Base-by-base conservation (phyloP, 208 protist species). In the Naegleria fowleri region DNA sequence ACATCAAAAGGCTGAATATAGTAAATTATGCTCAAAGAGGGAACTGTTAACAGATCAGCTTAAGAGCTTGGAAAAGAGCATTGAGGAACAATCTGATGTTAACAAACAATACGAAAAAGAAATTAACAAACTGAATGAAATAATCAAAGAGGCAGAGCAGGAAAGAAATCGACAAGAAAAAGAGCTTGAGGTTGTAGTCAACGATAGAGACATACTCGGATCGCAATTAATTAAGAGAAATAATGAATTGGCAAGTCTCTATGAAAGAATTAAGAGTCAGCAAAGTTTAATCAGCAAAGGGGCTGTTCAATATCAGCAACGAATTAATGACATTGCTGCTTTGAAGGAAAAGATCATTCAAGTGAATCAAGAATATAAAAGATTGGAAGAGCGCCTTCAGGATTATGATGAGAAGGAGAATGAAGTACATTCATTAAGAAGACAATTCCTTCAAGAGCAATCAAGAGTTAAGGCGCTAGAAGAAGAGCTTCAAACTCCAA, bases 191-290 rank as follows among this genome's bases (percentile, higher is more conserved):
- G 93, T 94, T 51, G 96, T 99, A n/a, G 94, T 98, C 38, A 97
- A 97, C 89, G 98, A 99, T 93, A 93, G 98, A 41, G 97, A 99
- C 92, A 94, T 98, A 22, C 94, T 99, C 7, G 93, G 94, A 75
- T 94, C 94, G 52, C 96, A 99, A 92, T 95, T 99, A n/a, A 98
- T 99, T 75, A 91, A 96, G 83, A 94, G 98, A 40, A 96, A 98
- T 84, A 95, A 97, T 92, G 98, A 99, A 94, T 94, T 99, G 25
- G 94, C 95, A 83, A 86, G 94, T 83, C 92, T 99, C 15, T 99
- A 99, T 93, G 98, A 99, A 90, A 98, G 98, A 92, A 96, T 99
- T n/a, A 97, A 96, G 91, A 97, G 98, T 36, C 97, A 99, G 92
- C 94, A 98, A 92, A 93, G 95, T 22, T 96, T 96, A 43, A 94